phyloP scores from a whole-genome alignment of 177 flowering plant genomes.

The Tripterygium wilfordii region DNA sequence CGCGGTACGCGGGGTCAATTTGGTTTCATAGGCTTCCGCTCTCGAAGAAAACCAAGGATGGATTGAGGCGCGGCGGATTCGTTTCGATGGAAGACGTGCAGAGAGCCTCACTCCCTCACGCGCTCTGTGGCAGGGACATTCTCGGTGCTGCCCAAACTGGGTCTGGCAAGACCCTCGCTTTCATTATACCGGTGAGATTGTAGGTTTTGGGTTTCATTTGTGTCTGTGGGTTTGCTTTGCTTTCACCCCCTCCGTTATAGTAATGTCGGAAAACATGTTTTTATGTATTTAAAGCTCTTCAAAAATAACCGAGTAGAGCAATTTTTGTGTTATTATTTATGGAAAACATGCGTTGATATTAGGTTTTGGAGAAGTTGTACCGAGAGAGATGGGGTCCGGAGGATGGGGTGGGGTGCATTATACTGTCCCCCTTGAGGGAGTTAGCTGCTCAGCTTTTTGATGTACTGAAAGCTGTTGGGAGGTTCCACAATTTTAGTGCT shows the following conservation, averaged over 20 bases:
- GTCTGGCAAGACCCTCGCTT: constrained; percentile 92
- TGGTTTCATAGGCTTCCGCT: constrained; percentile 64
- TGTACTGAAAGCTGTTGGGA: constrained; percentile 73
- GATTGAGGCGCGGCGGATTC: constrained; percentile 36
- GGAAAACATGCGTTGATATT: too few species aligned
- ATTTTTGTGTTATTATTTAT: too few species aligned
- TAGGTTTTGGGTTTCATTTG: not conserved
- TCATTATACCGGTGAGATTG: constrained; percentile 74
- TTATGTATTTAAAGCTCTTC: too few species aligned
- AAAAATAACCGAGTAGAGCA: too few species aligned
- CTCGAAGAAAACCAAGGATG: constrained; percentile 63
- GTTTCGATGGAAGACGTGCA: constrained; percentile 74
- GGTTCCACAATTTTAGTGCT: constrained; percentile 77
- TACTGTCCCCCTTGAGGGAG: constrained; percentile 92
- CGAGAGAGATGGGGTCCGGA: constrained; percentile 80
- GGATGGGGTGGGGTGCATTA: constrained; percentile 92
- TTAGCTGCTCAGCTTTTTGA: constrained; percentile 80
- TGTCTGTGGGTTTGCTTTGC: not conserved
- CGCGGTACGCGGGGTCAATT: constrained; percentile 55
- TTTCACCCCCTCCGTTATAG: too few species aligned
- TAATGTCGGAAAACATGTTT: too few species aligned
- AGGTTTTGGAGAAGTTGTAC: constrained; percentile 87
- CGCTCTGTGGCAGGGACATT: constrained; percentile 83
- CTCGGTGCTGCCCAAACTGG: constrained; percentile 98
- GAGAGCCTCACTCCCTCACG: constrained; percentile 81